A percentile compares a stretch with the other conserved stretches of the same genome.
Evolutionary conservation across 805 yeast species (phyloP).

Genomic region (Wickerhamomyces sydowiorum): DNA sequence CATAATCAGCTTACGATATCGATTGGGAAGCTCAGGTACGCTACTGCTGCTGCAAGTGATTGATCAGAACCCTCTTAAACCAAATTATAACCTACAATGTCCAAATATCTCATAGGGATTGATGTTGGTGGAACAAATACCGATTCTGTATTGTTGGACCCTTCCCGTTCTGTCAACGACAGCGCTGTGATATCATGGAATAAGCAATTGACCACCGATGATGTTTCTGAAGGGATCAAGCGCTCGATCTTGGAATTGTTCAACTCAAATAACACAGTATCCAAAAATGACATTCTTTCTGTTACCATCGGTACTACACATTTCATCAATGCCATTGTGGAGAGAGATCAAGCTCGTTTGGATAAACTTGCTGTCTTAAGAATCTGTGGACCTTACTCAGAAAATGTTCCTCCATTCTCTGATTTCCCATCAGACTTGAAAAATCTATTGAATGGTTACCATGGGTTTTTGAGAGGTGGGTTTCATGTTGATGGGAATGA

Average conservation of each 20-base stretch:
- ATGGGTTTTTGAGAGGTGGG: conserved; percentile 35
- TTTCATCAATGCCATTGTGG: conserved; percentile 45
- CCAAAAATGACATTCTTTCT: conserved; percentile 29
- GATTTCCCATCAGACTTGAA: conserved; percentile 38
- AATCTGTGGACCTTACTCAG: conserved; percentile 37
- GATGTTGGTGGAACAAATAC: conserved; percentile 52
- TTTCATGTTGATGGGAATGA: conserved; percentile 36
- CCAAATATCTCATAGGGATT: conserved; percentile 33
- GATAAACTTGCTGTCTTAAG: conserved; percentile 41
- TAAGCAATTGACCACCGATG: conserved; percentile 38
- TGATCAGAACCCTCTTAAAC: too few relatives aligned
- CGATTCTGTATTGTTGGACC: conserved; percentile 40
- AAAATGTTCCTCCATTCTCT: conserved; percentile 33
- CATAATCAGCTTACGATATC: too few relatives aligned
- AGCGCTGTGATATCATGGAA: conserved; percentile 36
- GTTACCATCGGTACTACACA: conserved; percentile 50
- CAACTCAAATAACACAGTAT: conserved; percentile 11
- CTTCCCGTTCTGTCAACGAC: conserved; percentile 19
- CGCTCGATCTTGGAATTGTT: conserved; percentile 31
- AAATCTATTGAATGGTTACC: conserved; percentile 29
- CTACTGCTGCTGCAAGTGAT: too few relatives aligned
- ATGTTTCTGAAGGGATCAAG: conserved; percentile 38
- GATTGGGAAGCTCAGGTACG: too few relatives aligned
- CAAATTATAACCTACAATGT: conserved; percentile 1
- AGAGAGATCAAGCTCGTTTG: conserved; percentile 35